Base-by-base conservation (phyloP, 2,329 filamentous ascomycete genomes). In the Cladobotryum mycophilum region DNA sequence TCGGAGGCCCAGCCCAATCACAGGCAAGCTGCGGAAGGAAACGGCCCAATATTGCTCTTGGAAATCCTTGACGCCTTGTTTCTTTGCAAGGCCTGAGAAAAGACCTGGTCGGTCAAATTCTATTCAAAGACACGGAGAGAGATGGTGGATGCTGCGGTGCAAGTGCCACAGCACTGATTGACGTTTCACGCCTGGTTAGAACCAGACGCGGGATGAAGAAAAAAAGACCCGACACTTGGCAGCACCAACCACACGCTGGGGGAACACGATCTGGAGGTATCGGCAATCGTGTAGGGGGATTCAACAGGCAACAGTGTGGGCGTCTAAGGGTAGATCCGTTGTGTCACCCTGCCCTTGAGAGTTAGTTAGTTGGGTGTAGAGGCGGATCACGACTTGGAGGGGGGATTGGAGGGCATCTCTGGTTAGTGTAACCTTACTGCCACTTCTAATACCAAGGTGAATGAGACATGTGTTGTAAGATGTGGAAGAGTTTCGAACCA, bases 291-390 rank as follows among this genome's bases (percentile, higher is more conserved):
- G 22, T 20, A 46, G 40, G 30, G 30, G 47, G 41, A 42, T 37
- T 49, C 35, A 15, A 30, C 25, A 30, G 25, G 25, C 37, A n/a
- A 46, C 33, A 33, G 45, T 48, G 45, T 52, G 49, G 45, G 44
- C 38, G 45, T 47, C 45, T 25, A 40, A 41, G 42, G 36, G 37
- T 49, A 53, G 51, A 53, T 53, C 51, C 51, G 38, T 17, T 37
- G 47, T 49, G 51, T 53, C 49, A 53, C 51, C 47, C 42, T 53
- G 49, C 20, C 49, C 35, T 43, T n/a, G n/a, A 38, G 22, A 25
- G 45, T 9, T 47, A 42, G 43, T n/a, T n/a, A n/a, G 43, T 36
- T 37, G 45, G 40, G 42, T 37, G 49, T 36, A 44, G 49, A 41
- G 15, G 45, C 37, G 45, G 38, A 52, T 45, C 45, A 40, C 49